phyloP scores from a whole-genome alignment of 108 stramenopile species.

The Schizochytrium sp. region DNA sequence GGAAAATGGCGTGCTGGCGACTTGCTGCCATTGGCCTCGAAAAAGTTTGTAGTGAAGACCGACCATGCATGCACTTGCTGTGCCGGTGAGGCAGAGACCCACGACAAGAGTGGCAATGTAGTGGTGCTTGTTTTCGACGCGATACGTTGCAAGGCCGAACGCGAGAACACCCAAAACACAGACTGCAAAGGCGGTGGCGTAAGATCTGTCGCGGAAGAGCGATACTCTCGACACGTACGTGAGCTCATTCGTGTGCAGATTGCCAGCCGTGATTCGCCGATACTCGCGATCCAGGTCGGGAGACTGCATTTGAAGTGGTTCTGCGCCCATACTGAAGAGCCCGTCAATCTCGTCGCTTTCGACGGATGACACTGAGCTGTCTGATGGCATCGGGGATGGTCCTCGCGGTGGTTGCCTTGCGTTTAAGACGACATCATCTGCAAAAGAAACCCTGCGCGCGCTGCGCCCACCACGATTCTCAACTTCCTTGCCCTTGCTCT shows the following conservation, averaged over 20 bases:
- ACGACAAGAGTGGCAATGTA: not conserved
- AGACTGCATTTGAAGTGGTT: not conserved
- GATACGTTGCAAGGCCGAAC: not conserved
- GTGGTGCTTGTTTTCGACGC: conserved; percentile 5
- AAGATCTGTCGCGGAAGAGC: not conserved
- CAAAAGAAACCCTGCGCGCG: not conserved
- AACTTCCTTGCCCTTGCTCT: not conserved
- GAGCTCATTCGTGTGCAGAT: not conserved
- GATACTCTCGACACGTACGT: not conserved
- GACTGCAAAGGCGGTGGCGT: not conserved
- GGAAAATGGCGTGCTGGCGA: not conserved
- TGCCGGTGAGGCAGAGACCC: not conserved
- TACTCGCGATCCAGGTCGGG: not conserved
- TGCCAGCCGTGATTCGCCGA: not conserved
- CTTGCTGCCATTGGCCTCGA: not conserved
- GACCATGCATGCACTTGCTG: not conserved
- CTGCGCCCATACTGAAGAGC: not conserved
- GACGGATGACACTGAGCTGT: no score
- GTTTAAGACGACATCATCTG: not conserved
- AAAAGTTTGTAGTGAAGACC: not conserved
- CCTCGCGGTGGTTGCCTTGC: no score
- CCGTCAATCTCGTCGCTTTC: not conserved
- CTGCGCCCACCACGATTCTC: not conserved
- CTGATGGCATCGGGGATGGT: no score
- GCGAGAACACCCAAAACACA: not conserved